phyloP scores from a whole-genome alignment of 192 early-diverging fungal genomes.

The Chytriomyces hyalinus region DNA sequence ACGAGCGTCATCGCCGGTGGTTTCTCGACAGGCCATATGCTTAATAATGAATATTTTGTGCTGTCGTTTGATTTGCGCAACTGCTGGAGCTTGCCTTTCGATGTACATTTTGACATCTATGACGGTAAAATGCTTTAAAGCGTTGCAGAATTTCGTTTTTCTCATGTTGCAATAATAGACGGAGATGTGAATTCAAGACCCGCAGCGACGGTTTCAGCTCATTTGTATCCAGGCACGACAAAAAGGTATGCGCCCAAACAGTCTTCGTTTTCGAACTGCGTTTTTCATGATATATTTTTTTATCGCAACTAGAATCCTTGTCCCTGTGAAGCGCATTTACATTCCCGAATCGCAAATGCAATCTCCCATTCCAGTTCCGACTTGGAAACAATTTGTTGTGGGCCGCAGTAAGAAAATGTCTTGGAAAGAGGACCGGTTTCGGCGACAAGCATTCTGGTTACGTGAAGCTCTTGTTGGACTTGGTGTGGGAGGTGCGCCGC shows the following conservation, averaged over 20 bases:
- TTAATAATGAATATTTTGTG: constrained; percentile 66
- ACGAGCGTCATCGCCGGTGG: constrained; percentile 34
- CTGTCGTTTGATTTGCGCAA: constrained; percentile 81
- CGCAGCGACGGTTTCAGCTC: constrained; percentile 37
- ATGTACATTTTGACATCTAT: constrained; percentile 72
- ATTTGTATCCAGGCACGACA: constrained; percentile 50
- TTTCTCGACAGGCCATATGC: background rate
- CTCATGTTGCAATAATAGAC: background rate
- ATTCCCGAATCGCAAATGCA: constrained; percentile 54
- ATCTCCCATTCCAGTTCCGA: constrained; percentile 69
- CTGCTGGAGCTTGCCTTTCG: constrained; percentile 72
- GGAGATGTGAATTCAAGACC: constrained; percentile 11
- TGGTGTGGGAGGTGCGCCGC: constrained; percentile 37
- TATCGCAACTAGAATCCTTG: constrained; percentile 55
- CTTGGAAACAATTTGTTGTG: constrained; percentile 81
- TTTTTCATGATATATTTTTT: background rate
- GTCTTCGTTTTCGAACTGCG: no score
- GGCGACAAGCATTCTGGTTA: constrained; percentile 77
- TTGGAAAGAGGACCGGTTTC: constrained; percentile 59
- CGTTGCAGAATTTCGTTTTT: background rate
- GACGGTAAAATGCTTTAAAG: constrained; percentile 49
- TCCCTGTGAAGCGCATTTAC: constrained; percentile 69
- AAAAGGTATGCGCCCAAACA: constrained; percentile 41
- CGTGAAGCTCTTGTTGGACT: constrained; percentile 66
- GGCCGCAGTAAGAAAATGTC: constrained; percentile 58